A percentile compares a stretch with the other conserved stretches of the same genome.
Conservation (phyloP, 495 filamentous ascomycete species). For the Hypoxylon perforatum region DNA sequence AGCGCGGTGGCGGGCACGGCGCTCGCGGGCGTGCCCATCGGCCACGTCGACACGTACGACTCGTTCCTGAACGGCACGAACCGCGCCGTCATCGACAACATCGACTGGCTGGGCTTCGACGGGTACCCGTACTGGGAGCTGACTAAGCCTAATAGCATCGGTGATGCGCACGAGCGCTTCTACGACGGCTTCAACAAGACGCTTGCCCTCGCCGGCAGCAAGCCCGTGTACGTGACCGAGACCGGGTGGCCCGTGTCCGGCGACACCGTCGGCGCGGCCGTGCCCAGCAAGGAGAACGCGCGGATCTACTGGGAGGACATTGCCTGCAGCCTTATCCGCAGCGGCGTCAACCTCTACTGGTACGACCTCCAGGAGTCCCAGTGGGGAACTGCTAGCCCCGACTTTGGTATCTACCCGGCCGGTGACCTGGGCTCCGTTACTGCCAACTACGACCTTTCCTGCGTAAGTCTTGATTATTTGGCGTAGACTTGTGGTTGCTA, state of each 20-base stretch:
- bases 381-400: conserved; percentile 65
- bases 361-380: conserved; percentile 74
- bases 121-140: conserved; percentile 76
- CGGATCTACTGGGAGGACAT: conserved; percentile 79
- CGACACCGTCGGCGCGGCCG: conserved; percentile 63
- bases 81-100: conserved; percentile 68
- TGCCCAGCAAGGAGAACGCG: conserved; percentile 70
- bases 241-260: conserved; percentile 83
- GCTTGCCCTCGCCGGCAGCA: conserved; percentile 65
- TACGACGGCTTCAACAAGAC: conserved; percentile 68
- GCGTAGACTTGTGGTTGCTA: neutral
- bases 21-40: conserved; percentile 66
- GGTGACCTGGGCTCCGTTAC: conserved; percentile 53
- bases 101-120: conserved; percentile 80
- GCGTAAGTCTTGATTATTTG: conserved; percentile 39
- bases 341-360: conserved; percentile 74
- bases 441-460: conserved; percentile 68
- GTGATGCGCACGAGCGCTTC: conserved; percentile 67
- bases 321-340: conserved; percentile 71
- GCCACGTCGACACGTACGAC: conserved; percentile 90
- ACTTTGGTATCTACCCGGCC: conserved; percentile 66
- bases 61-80: conserved; percentile 78
- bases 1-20: conserved; percentile 65
- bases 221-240: conserved; percentile 85
- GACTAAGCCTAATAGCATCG: conserved; percentile 71